Evolutionary conservation across 139 green algal species (phyloP), one percentile per base, ranked within the genome.

Genomic region (Desmodesmus armatus): DNA sequence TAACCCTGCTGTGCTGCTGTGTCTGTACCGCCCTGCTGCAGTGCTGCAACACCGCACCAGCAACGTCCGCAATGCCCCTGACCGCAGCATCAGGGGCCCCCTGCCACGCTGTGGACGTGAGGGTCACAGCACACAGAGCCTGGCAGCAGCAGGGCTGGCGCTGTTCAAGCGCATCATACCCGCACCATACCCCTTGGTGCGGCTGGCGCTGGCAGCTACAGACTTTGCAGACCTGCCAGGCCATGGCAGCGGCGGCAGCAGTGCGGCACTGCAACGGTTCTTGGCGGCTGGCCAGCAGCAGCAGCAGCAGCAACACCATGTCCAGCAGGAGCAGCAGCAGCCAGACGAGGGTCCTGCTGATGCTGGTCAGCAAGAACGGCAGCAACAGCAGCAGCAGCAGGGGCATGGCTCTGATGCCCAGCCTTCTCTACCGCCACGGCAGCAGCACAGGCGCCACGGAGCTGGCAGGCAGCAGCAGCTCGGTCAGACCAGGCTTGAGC

Each of bases 141-240:
- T 95, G 0, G 78, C 85, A 21, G 77, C 78, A 21, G 83, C 92
- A 4, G 88, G 78, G 15, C 58, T 89, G 51, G 67, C 73, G 23
- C 69, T 93, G 62, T 85, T 93, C 49, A 60, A 70, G 67, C 74
- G 33, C 47, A 49, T 80, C 7, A 63, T 27, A 33, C 47, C 83
- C 29, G 91, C 95, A 43, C 85, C 91, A 19, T 65, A 94, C 66
- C 94, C 94, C 3, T 95, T 94, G 85, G 81, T 62, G 27, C 87
- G 93, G 9, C 88, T 97, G 37, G 93, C 92, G 5, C 70, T 97
- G 15, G 80, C 86, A 3, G 92, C 91, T 0, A 88, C 84, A 0
- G 89, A 94, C n/a, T 96, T 96, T 62, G 53, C 53, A 21, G 65
- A 86, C 25, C 58, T 74, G 58, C 37, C 37, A 27, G 55, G 51